phyloP scores from a whole-genome alignment of 2,329 filamentous ascomycete genomes.

The Alternaria sp. region DNA sequence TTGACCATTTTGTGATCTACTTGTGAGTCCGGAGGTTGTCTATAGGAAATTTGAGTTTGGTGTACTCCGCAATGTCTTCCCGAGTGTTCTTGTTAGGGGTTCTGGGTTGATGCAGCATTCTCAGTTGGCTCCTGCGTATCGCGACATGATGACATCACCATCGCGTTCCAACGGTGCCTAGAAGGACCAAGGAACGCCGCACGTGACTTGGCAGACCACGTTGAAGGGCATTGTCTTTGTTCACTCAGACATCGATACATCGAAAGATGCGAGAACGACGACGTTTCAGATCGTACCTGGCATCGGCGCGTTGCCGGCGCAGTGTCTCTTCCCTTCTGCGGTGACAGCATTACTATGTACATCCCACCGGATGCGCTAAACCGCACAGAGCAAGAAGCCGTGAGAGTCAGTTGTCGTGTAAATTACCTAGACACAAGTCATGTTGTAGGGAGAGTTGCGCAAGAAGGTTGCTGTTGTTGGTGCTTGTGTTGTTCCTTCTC shows the following conservation, averaged over 20 bases:
- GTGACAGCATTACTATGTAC: background rate
- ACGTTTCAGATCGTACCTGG: background rate
- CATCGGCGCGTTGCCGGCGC: background rate
- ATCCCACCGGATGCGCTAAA: background rate
- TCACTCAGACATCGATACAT: background rate
- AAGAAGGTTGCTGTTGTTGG: background rate
- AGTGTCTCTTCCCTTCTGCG: background rate
- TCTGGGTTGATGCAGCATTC: background rate
- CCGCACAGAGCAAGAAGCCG: background rate
- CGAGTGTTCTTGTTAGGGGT: background rate
- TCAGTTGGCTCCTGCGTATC: background rate
- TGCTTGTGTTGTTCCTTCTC: background rate
- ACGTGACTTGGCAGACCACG: background rate
- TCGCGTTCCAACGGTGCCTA: background rate
- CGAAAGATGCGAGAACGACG: background rate
- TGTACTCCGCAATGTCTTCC: background rate
- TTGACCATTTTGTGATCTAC: constrained; percentile 56
- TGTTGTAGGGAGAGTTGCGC: background rate
- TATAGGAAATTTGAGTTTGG: background rate
- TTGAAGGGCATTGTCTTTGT: background rate
- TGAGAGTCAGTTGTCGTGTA: background rate
- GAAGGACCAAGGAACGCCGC: background rate
- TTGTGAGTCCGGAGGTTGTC: background rate
- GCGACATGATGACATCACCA: background rate
- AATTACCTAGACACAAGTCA: background rate